Evolutionary conservation across 2,329 filamentous ascomycete species (phyloP).

Genomic region (Claviceps capensis): DNA sequence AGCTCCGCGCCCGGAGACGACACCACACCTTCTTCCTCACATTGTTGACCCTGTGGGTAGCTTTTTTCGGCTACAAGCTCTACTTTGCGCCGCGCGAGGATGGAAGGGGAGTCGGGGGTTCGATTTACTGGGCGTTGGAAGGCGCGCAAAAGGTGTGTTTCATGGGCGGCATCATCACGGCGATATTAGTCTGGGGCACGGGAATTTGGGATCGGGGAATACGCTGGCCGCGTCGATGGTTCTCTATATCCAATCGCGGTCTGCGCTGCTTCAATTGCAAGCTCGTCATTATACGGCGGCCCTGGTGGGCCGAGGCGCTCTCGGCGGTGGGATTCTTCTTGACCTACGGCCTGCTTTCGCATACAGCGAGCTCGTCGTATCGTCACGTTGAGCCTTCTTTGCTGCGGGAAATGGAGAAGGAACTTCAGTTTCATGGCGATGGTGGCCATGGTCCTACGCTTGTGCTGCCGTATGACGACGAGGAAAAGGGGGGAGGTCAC

Average conservation of each 20-base stretch:
- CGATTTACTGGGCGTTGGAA: slow-evolving; percentile 92
- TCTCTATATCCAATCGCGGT: slow-evolving; percentile 77
- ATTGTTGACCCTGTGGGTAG: slow-evolving; percentile 66
- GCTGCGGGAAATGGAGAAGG: slow-evolving; percentile 45
- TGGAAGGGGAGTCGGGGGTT: slow-evolving; percentile 78
- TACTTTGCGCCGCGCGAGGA: slow-evolving; percentile 96
- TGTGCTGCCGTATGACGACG: slow-evolving; percentile 34
- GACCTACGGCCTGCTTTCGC: slow-evolving; percentile 60
- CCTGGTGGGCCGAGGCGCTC: slow-evolving; percentile 67
- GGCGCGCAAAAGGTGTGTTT: slow-evolving; percentile 82
- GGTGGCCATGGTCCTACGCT: slow-evolving; percentile 12
- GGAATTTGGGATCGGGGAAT: slow-evolving; percentile 95
- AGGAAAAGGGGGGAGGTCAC: slow-evolving; percentile 48
- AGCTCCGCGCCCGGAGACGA: slow-evolving; percentile 71
- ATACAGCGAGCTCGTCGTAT: slow-evolving; percentile 55
- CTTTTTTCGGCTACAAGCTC: slow-evolving; percentile 75
- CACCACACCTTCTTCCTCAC: slow-evolving; percentile 89
- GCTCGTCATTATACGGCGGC: slow-evolving; percentile 73
- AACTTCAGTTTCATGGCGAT: slow-evolving; percentile 32
- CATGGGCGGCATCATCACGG: slow-evolving; percentile 79
- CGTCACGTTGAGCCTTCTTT: slow-evolving; percentile 59
- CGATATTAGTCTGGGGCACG: slow-evolving; percentile 78
- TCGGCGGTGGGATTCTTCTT: slow-evolving; percentile 64
- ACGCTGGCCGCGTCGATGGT: slow-evolving; percentile 85
- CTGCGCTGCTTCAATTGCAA: slow-evolving; percentile 91